Base-by-base conservation (phyloP, 306 rosid genomes). In the Erythrophleum fordii region DNA sequence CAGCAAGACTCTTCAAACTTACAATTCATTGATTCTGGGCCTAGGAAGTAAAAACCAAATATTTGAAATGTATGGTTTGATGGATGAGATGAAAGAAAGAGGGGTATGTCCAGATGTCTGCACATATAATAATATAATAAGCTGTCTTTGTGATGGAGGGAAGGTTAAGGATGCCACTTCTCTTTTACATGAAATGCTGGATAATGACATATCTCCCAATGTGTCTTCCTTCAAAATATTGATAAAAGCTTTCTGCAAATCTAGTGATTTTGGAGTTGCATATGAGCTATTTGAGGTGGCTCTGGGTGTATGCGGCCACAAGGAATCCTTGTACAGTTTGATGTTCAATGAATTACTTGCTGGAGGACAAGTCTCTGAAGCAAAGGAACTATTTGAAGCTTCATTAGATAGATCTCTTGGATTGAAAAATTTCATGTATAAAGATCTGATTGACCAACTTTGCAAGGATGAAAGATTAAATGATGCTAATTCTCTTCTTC, bases 71-170 rank as follows among this genome's bases (percentile, higher is more conserved):
- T 91, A 91, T 42, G 98, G 99, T 35, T 82, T 95, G 89, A 81
- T 93, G 92, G 93, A 95, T 83, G 99, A 95, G 88, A 91, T 95
- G 97, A 91, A 72, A 87, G 99, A 95, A 82, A 89, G 81, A 83
- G 97, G 97, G 55, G 64, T 93, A 75, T 34, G 71, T 80, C 93
- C 98, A 34, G 85, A 93, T 87, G 85, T 93, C 41, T 69, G 77
- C 74, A 93, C 98, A 34, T 93, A 95, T 26, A 95, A 93, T 83
- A 91, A 89, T 56, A 77, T 93, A 84, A 90, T 95, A 61, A 86
- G 82, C 72, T 80, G 90, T 77, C 94, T 93, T 73, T 90, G 94
- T 80, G 94, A 91, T 84, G 98, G 84, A 81, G 97, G 93, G 70
- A 90, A 84, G 83, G 51, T 83, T 77, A 74, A 84, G 69, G 98